Evolutionary conservation across 352 stramenopile species (phyloP).

Genomic region (Phytophthora constricta): DNA sequence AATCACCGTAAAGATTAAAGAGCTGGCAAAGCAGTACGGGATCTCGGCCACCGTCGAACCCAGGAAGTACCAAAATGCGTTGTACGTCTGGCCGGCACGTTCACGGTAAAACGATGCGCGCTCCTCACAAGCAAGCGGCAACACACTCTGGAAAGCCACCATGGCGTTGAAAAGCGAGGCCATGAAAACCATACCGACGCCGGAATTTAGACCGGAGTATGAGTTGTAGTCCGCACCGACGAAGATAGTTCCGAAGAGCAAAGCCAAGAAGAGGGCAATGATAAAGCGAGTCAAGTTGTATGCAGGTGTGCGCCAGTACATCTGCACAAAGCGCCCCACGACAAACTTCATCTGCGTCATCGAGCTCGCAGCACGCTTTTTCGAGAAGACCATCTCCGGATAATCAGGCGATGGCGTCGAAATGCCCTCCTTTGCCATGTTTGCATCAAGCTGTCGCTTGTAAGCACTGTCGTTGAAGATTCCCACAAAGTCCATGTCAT

Average conservation of each 20-base stretch:
- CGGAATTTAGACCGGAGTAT: conserved; percentile 28
- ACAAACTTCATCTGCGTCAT: conserved; percentile 10
- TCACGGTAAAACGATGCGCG: conserved; percentile 67
- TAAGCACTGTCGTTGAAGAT: conserved; percentile 6
- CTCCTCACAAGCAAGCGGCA: conserved; percentile 71
- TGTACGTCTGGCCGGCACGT: conserved; percentile 79
- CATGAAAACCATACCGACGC: conserved; percentile 50
- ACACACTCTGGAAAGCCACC: conserved; percentile 61
- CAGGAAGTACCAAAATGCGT: conserved; percentile 53
- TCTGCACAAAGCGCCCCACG: conserved; percentile 11
- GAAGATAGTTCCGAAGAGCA: conserved; percentile 71
- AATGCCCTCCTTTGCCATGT: conserved; percentile 9
- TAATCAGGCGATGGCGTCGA: conserved; percentile 3
- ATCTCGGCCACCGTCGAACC: conserved; percentile 55
- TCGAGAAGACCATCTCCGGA: conserved; percentile 20
- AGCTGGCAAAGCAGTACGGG: conserved; percentile 45
- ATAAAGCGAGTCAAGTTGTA: conserved; percentile 75
- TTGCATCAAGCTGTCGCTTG: not conserved
- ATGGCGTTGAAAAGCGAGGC: conserved; percentile 67
- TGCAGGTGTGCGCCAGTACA: conserved; percentile 45
- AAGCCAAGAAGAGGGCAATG: conserved; percentile 55
- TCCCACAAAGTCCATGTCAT: conserved; percentile 9
- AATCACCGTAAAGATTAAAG: conserved; percentile 33
- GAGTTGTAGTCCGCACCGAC: conserved; percentile 25
- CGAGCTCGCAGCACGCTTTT: conserved; percentile 16